These are phyloP conservation scores for Entomophthora muscae DNA, from an alignment of 371 early-diverging fungal species.

Conservation along the genomic window DNA sequence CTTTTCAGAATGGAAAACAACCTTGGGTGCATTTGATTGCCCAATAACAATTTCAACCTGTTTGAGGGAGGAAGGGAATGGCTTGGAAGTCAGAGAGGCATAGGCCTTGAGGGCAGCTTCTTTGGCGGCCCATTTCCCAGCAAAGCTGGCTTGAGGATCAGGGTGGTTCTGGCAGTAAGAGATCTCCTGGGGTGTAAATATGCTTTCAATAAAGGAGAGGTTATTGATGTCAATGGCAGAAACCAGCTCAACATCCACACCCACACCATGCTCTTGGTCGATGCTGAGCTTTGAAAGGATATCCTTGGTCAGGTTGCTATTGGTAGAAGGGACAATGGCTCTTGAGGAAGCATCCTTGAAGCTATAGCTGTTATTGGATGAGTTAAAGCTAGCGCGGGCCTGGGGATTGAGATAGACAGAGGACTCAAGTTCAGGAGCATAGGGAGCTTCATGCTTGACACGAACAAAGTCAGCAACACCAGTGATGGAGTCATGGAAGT, in stretches of 20 bases:
- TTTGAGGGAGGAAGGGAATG: constrained; percentile 48
- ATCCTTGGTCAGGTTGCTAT: constrained; percentile 38
- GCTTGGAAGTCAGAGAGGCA: constrained; percentile 95
- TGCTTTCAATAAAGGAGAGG: constrained; percentile 72
- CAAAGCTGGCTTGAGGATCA: constrained; percentile 63
- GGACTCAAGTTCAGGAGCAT: constrained; percentile 64
- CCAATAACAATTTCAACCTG: constrained; percentile 74
- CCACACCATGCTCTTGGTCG: constrained; percentile 45
- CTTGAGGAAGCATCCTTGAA: constrained; percentile 50
- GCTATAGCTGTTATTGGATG: constrained; percentile 45
- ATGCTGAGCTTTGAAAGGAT: constrained; percentile 30
- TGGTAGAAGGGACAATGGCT: constrained; percentile 15
- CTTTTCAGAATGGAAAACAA: constrained; percentile 70
- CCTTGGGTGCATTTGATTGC: constrained; percentile 69
- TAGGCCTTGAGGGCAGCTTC: constrained; percentile 78
- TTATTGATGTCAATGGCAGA: no score
- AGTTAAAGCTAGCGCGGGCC: constrained; percentile 69
- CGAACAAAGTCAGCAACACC: constrained; percentile 69
- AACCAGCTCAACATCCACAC: constrained; percentile 90
- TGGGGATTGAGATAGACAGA: constrained; percentile 81
- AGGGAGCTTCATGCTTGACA: constrained; percentile 79
- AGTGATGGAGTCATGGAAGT: constrained; percentile 81
- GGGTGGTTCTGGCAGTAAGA: constrained; percentile 60
- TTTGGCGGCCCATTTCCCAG: no score
- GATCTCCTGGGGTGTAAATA: constrained; percentile 67